Base-by-base conservation (phyloP, 2,329 filamentous ascomycete genomes). In the Ophiocordyceps camponoti-leonardi region DNA sequence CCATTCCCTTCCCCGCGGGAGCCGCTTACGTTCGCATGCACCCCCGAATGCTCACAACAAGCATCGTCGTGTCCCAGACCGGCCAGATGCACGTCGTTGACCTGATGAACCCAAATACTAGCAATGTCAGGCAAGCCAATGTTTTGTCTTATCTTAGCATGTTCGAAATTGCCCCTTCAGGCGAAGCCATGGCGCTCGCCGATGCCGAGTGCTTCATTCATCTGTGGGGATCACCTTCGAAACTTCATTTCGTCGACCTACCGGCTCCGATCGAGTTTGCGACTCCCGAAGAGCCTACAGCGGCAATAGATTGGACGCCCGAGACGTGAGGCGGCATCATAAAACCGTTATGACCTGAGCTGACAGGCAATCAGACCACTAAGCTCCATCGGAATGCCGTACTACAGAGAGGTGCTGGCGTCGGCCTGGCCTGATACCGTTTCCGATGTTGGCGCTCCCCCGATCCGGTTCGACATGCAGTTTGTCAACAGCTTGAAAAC, bases 11-110 rank as follows among this genome's bases (percentile, higher is more conserved):
- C 53, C 90, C 92, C 47, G 83, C 87, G 2, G 87, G 92, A 11
- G 92, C 90, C 35, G 90, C 92, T 33, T 94, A 87, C 66, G 88
- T 95, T 40, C 81, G 92, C 48, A 92, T 98, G 83, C 92, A 98
- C 60, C 92, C 93, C 1, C 82, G 87, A 54, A 84, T 98, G 75
- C 82, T 87, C 19, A 95, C 92, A 0, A 96, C 93, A 0, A 90
- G 86, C 55, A 88, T 98, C 49, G 86, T 98, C 44, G 81, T 88
- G 26, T 94, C 90, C 3, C 86, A 93, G 56, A 83, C 79, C 41
- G 92, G 93, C 1, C 87, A 95, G 61, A 83, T 98, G 61, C 90
- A 98, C 59, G 83, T 96, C 14, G 86, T 96, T 44, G 92, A 98
- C 61, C 74, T 98, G 6, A 86, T 93, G 77, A 94, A 94, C 50